These are phyloP conservation scores for Chlorociboria aeruginascens DNA, from an alignment of 495 filamentous ascomycete species.

Conservation along the genomic window DNA sequence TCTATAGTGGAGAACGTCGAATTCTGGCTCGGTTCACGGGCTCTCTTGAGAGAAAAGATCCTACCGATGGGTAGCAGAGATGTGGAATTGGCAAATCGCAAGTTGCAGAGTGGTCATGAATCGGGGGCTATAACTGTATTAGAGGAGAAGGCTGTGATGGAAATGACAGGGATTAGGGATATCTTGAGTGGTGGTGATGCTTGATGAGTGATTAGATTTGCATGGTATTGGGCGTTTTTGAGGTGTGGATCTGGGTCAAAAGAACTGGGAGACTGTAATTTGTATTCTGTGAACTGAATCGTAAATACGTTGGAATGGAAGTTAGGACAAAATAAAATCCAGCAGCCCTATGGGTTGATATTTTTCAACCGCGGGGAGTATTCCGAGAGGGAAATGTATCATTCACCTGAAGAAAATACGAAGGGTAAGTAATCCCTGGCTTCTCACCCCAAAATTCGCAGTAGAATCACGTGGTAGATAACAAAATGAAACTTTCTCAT, in stretches of 20 bases:
- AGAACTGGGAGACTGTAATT: neutral
- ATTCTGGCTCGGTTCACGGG: slow-evolving; percentile 51
- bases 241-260: neutral
- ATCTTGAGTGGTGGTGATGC: slow-evolving; percentile 22
- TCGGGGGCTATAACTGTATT: slow-evolving; percentile 41
- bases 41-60: slow-evolving; percentile 52
- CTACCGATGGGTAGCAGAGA: slow-evolving; percentile 63
- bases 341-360: no score
- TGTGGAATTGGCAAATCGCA: slow-evolving; percentile 39
- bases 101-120: slow-evolving; percentile 28
- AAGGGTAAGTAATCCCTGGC: no score
- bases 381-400: no score
- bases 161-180: slow-evolving; percentile 43
- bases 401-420: no score
- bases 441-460: no score
- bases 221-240: neutral
- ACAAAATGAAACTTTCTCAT: no score
- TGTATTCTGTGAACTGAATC: neutral
- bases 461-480: no score
- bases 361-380: no score
- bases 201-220: neutral
- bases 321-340: no score
- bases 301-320: neutral
- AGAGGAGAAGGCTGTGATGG: slow-evolving; percentile 59
- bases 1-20: slow-evolving; percentile 68